phyloP scores from a whole-genome alignment of 148 eudicot genomes.

The Camellia japonica region DNA sequence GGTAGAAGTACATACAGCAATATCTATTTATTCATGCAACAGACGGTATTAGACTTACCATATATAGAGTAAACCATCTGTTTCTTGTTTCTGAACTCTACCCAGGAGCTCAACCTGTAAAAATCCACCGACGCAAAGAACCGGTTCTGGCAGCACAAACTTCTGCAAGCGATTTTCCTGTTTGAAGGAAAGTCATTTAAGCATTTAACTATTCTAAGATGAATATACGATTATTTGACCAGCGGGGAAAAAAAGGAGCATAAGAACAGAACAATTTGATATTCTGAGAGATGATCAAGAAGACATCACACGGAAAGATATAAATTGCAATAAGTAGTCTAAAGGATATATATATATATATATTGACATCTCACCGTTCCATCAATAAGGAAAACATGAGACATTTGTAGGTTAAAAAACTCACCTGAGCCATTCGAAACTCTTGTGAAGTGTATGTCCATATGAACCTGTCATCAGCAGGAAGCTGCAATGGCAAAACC shows the following conservation, averaged over 20 bases:
- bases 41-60: conserved; percentile 46
- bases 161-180: conserved; percentile 66
- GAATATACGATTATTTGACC: background rate
- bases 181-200: conserved; percentile 22
- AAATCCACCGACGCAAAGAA: conserved; percentile 76
- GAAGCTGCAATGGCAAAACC: conserved; percentile 25
- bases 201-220: background rate
- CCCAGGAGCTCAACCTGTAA: conserved; percentile 81
- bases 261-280: background rate
- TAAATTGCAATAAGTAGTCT: background rate
- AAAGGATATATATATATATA: background rate
- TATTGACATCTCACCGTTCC: background rate
- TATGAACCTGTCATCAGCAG: conserved; percentile 54
- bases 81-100: conserved; percentile 72
- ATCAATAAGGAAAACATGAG: no score
- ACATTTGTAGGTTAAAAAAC: conserved; percentile 5
- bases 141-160: conserved; percentile 76
- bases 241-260: background rate
- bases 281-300: background rate
- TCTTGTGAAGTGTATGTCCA: conserved; percentile 85
- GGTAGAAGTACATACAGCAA: background rate
- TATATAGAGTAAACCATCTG: conserved; percentile 65
- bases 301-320: background rate
- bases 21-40: background rate
- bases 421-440: conserved; percentile 83